phyloP scores from a whole-genome alignment of 805 yeast species.

The Teunomyces atbi region DNA sequence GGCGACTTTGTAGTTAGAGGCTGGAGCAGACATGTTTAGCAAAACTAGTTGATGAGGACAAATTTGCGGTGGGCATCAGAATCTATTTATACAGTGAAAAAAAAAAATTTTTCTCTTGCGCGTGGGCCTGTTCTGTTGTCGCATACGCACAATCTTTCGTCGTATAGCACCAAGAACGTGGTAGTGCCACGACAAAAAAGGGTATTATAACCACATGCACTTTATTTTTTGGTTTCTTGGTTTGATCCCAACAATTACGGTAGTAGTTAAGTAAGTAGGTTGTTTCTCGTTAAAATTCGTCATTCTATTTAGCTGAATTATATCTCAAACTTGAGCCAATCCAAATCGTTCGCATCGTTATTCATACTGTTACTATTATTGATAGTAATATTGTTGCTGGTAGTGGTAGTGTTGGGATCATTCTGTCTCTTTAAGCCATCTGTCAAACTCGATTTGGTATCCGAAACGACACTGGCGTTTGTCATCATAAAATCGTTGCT shows the following conservation, averaged over 20 bases:
- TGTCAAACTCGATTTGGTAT: constrained; percentile 7
- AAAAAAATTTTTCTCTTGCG: constrained; percentile 5
- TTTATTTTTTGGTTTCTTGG: background rate
- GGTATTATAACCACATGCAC: background rate
- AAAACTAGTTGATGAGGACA: constrained; percentile 2
- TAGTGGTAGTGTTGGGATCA: background rate
- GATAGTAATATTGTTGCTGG: background rate
- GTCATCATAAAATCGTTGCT: constrained; percentile 10
- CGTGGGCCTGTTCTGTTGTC: background rate
- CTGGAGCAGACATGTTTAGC: constrained; percentile 39
- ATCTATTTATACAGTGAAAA: background rate
- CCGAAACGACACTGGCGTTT: background rate
- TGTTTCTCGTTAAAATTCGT: constrained; percentile 5
- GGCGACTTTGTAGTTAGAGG: constrained; percentile 85
- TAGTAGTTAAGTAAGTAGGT: background rate
- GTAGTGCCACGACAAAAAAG: background rate
- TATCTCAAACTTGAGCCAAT: constrained; percentile 34
- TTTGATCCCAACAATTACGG: background rate
- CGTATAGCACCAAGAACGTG: background rate
- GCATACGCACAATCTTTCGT: background rate
- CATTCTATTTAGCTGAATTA: constrained; percentile 6
- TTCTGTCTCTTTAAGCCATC: constrained; percentile 1
- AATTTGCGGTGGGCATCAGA: background rate
- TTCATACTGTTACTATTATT: constrained; percentile 8
- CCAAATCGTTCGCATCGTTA: constrained; percentile 23